Conservation (phyloP, 2,329 filamentous ascomycete species). For the Aureobasidium sp. region DNA sequence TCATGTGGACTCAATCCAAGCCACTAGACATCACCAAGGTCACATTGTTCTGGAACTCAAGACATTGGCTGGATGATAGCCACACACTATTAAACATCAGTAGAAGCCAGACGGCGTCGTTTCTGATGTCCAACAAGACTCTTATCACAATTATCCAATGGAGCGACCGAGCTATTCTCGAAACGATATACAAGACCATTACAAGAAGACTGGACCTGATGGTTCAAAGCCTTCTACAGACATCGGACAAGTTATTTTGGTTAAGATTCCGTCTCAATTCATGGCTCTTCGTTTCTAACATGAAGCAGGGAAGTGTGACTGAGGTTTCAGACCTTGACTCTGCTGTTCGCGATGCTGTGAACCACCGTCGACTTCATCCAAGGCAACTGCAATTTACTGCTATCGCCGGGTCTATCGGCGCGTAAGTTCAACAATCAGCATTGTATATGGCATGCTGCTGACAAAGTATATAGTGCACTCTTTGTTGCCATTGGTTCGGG, state of each 20-base stretch:
- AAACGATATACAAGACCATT: background rate
- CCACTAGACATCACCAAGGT: background rate
- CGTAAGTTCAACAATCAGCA: background rate
- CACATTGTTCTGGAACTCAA: background rate
- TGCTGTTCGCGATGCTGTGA: background rate
- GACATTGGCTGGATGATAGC: background rate
- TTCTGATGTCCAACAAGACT: background rate
- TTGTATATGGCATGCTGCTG: background rate
- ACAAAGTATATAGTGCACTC: slow-evolving; percentile 17
- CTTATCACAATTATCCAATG: background rate
- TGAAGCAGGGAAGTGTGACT: background rate
- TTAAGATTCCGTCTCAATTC: background rate
- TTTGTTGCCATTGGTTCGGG: slow-evolving; percentile 49
- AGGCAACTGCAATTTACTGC: slow-evolving; percentile 31
- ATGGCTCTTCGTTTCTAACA: background rate
- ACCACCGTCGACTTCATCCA: slow-evolving; percentile 45
- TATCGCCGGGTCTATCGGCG: slow-evolving; percentile 24
- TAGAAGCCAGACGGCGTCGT: background rate
- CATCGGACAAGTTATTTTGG: background rate
- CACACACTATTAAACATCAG: background rate
- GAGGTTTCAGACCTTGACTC: background rate
- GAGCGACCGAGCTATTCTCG: background rate
- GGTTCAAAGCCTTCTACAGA: background rate
- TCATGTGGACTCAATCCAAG: background rate
- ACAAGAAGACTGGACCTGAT: background rate